These are phyloP conservation scores for Myxozyma kluyveri DNA, from an alignment of 805 yeast genomes.

Conservation along the genomic window DNA sequence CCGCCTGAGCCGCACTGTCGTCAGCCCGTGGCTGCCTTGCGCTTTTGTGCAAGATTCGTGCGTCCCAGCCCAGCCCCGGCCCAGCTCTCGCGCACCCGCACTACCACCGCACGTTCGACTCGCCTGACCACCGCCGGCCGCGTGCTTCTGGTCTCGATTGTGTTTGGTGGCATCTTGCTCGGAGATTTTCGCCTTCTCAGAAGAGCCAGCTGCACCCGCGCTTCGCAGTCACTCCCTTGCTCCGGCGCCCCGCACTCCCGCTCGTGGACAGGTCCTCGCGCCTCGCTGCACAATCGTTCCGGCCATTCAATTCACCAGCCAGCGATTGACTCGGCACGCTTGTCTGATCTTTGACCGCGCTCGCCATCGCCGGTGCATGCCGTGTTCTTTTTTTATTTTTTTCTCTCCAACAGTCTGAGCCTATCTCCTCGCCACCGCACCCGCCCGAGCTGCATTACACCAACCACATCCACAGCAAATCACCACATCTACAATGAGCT, in stretches of 20 bases:
- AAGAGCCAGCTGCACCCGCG: background rate
- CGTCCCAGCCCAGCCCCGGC: background rate
- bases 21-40: background rate
- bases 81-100: background rate
- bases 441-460: background rate
- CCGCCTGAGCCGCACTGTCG: background rate
- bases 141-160: background rate
- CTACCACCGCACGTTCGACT: background rate
- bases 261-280: background rate
- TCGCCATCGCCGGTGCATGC: background rate
- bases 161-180: too few species aligned
- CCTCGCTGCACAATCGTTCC: background rate
- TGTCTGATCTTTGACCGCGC: background rate
- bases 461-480: too few species aligned
- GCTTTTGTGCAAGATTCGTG: background rate
- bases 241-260: background rate
- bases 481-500: slow-evolving; percentile 29
- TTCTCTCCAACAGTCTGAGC: slow-evolving; percentile 1
- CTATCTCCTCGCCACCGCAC: background rate
- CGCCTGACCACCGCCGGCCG: background rate
- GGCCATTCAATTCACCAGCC: background rate
- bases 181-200: too few species aligned
- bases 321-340: slow-evolving; percentile 1
- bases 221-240: background rate
- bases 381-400: background rate